A percentile compares a stretch with the other conserved stretches of the same genome.
Evolutionary conservation across 2,329 filamentous ascomycete genomes (phyloP).

Genomic region (Calonectria montana): DNA sequence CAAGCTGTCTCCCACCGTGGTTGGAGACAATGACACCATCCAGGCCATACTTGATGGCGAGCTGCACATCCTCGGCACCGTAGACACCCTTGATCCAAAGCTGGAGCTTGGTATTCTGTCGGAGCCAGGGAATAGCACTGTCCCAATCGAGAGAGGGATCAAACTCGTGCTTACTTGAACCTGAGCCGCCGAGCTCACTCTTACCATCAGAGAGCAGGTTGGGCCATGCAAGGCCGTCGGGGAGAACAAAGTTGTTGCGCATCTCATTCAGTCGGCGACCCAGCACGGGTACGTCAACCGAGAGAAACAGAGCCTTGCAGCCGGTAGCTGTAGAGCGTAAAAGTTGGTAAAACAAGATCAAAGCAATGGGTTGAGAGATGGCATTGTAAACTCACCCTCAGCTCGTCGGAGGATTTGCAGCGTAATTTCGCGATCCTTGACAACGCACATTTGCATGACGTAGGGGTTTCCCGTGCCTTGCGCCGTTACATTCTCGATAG

Average conservation of each 20-base stretch:
- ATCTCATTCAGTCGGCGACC: conserved; percentile 60
- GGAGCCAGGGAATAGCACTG: conserved; percentile 71
- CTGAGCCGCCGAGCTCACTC: conserved; percentile 33
- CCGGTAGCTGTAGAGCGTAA: conserved; percentile 43
- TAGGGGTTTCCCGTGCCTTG: conserved; percentile 37
- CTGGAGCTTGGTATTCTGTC: conserved; percentile 56
- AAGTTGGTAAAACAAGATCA: background rate
- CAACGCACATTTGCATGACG: conserved; percentile 39
- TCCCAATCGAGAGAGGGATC: conserved; percentile 67
- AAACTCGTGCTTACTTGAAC: conserved; percentile 29
- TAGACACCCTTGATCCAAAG: conserved; percentile 50
- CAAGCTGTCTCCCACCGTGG: conserved; percentile 43
- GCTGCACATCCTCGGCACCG: conserved; percentile 45
- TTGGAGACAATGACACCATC: conserved; percentile 44
- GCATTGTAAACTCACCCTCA: conserved; percentile 23
- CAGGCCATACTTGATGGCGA: conserved; percentile 44
- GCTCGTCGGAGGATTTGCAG: conserved; percentile 35
- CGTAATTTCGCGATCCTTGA: conserved; percentile 35
- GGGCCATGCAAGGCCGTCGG: conserved; percentile 55
- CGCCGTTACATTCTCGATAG: conserved; percentile 35
- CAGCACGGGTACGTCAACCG: conserved; percentile 67
- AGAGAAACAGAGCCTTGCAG: conserved; percentile 66
- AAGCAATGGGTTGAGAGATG: background rate
- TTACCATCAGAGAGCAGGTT: conserved; percentile 48
- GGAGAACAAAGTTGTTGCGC: conserved; percentile 57